These are phyloP conservation scores for Chlamydomonas reinhardtii DNA, from an alignment of 163 green algal genomes.

Conservation along the genomic window DNA sequence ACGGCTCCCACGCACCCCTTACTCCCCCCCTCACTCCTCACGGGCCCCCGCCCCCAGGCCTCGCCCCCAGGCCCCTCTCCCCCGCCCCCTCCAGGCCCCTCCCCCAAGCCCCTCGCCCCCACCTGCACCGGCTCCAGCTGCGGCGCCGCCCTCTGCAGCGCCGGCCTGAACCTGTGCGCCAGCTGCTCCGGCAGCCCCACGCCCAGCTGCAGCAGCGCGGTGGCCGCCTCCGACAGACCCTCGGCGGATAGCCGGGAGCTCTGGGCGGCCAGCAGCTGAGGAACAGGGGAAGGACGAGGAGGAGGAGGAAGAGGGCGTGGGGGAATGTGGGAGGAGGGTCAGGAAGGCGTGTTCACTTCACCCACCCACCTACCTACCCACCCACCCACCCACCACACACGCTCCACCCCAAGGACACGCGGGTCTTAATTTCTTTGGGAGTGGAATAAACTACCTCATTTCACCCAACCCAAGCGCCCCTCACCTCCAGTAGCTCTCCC, in stretches of 20 bases:
- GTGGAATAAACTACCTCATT: too few relatives aligned
- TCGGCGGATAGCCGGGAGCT: neutral
- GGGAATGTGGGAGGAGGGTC: neutral
- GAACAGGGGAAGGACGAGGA: too few relatives aligned
- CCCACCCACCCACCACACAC: too few relatives aligned
- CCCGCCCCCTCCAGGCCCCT: neutral
- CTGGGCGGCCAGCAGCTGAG: constrained; percentile 1
- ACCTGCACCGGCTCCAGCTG: constrained; percentile 15
- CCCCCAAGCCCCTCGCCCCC: neutral
- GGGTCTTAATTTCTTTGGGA: too few relatives aligned
- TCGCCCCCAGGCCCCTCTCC: too few relatives aligned
- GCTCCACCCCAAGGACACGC: too few relatives aligned
- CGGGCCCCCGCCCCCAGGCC: too few relatives aligned
- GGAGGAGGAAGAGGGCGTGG: too few relatives aligned
- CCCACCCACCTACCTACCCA: too few relatives aligned
- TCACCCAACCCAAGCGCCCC: too few relatives aligned
- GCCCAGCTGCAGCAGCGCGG: constrained; percentile 18
- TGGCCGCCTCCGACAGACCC: constrained; percentile 5
- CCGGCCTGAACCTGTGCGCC: neutral
- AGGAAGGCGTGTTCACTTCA: neutral
- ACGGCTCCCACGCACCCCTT: too few relatives aligned
- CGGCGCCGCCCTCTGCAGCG: neutral
- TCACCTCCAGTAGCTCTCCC: neutral
- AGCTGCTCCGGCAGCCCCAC: neutral
- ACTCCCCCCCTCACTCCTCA: too few relatives aligned